A percentile compares a stretch with the other conserved stretches of the same genome.
Evolutionary conservation across 1,139 yeast genomes (phyloP).

Genomic region (Torulaspora globosa): DNA sequence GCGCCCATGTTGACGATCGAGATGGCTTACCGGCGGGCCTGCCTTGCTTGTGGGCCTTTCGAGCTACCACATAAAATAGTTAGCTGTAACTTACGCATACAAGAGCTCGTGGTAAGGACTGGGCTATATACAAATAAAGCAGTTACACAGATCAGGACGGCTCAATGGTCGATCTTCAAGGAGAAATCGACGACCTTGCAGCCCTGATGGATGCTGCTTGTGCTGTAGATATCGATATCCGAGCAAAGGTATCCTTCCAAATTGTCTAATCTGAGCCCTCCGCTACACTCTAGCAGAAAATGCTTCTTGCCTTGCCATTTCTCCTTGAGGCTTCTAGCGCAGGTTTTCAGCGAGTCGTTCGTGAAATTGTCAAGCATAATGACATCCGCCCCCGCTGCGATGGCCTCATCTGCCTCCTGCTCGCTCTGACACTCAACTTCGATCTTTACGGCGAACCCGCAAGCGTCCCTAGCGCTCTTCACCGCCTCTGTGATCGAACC

Average conservation of each 20-base stretch:
- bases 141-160: neutral
- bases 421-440: conserved; percentile 89
- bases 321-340: conserved; percentile 59
- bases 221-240: conserved; percentile 84
- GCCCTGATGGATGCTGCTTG: conserved; percentile 93
- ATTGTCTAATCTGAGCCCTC: conserved; percentile 76
- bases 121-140: neutral
- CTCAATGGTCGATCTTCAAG: conserved; percentile 57
- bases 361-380: conserved; percentile 90
- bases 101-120: neutral
- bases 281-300: conserved; percentile 83
- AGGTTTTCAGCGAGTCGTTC: conserved; percentile 60
- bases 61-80: conserved; percentile 1
- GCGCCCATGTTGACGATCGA: neutral
- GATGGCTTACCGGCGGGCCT: neutral
- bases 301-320: conserved; percentile 52
- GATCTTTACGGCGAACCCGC: conserved; percentile 85
- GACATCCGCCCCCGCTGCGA: conserved; percentile 91
- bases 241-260: conserved; percentile 62
- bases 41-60: neutral
- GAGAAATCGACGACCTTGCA: conserved; percentile 77
- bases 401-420: conserved; percentile 85
- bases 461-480: conserved; percentile 65
- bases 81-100: neutral
- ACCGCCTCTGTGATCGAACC: conserved; percentile 90